Evolutionary conservation across 306 rosid genomes (phyloP).

Genomic region (Sindora glabra): DNA sequence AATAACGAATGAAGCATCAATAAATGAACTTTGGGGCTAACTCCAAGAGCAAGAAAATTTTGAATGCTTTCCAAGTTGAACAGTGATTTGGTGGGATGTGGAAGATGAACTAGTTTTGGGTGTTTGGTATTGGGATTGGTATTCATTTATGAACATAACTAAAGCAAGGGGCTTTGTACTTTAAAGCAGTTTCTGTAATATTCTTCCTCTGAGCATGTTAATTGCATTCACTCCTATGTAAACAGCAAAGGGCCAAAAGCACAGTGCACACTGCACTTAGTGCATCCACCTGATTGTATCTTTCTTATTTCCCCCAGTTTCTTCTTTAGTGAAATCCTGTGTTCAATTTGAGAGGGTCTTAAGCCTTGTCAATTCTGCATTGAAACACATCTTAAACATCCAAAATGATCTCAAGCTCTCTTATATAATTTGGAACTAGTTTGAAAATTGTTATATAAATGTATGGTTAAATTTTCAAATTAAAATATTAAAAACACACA

Average conservation of each 20-base stretch:
- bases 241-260: neutral
- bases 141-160: too few species aligned
- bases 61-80: slow-evolving; percentile 13
- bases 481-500: too few species aligned
- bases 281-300: neutral
- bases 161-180: slow-evolving; percentile 16
- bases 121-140: slow-evolving; percentile 4
- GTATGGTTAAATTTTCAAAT: too few species aligned
- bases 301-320: neutral
- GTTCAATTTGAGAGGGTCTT: neutral
- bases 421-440: too few species aligned
- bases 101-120: slow-evolving; percentile 9
- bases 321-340: neutral
- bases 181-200: slow-evolving; percentile 19
- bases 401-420: too few species aligned
- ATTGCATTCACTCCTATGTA: neutral
- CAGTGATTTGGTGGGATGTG: slow-evolving; percentile 9
- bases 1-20: slow-evolving; percentile 38
- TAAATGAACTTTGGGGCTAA: neutral
- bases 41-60: slow-evolving; percentile 25
- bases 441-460: too few species aligned
- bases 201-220: neutral
- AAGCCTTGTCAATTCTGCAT: too few species aligned
- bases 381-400: too few species aligned
- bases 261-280: neutral